Conservation (phyloP, 306 rosid genomes). For the Vigna radiata region DNA sequence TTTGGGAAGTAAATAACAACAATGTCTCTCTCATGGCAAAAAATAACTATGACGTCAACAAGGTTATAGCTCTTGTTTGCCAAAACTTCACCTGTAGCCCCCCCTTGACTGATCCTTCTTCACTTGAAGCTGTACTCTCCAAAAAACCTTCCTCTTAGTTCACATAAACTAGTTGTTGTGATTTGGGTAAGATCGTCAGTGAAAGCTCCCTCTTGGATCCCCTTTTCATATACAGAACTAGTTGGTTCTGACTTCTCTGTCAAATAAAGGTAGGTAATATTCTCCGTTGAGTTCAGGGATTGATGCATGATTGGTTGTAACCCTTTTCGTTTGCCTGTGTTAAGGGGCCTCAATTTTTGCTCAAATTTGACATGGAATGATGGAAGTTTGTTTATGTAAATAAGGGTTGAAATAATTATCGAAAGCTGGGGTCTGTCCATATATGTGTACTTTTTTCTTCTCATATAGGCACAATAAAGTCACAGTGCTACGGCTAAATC, state of each 20-base stretch:
- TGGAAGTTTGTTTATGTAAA: background rate
- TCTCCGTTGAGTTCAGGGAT: slow-evolving; percentile 27
- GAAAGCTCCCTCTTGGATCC: slow-evolving; percentile 10
- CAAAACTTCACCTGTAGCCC: slow-evolving; percentile 85
- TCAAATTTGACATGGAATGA: background rate
- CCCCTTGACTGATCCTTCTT: slow-evolving; percentile 56
- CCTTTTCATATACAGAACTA: slow-evolving; percentile 24
- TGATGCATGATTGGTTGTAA: background rate
- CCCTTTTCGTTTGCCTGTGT: background rate
- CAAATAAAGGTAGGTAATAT: slow-evolving; percentile 20
- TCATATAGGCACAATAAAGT: background rate
- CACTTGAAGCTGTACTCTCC: slow-evolving; percentile 66
- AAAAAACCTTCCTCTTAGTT: slow-evolving; percentile 45
- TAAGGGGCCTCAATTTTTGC: background rate
- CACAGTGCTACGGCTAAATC: background rate
- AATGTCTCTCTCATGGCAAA: slow-evolving; percentile 76
- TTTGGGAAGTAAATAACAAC: slow-evolving; percentile 85
- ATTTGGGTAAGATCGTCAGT: slow-evolving; percentile 1
- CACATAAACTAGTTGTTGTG: slow-evolving; percentile 21
- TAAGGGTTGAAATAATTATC: background rate
- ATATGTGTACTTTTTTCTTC: background rate
- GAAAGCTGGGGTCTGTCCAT: background rate
- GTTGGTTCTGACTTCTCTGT: slow-evolving; percentile 26
- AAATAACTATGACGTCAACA: slow-evolving; percentile 54
- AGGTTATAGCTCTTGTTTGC: slow-evolving; percentile 81